Evolutionary conservation across 495 filamentous ascomycete genomes (phyloP).

Genomic region (Penicillium pulvis): DNA sequence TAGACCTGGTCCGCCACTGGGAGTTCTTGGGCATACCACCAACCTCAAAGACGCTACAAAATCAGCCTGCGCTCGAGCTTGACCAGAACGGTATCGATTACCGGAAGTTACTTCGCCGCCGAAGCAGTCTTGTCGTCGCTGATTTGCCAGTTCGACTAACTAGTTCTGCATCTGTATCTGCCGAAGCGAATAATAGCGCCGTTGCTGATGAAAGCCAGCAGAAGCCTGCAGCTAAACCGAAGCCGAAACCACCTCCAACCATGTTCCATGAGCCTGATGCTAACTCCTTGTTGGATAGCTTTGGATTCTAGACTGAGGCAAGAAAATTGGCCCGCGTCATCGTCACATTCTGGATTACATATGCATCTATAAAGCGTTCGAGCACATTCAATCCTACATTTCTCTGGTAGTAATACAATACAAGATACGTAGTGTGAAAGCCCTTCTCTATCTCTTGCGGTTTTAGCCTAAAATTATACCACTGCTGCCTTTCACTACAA

Average conservation of each 20-base stretch:
- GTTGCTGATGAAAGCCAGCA: slow-evolving; percentile 12
- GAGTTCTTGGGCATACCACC: slow-evolving; percentile 65
- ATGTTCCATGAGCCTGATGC: slow-evolving; percentile 90
- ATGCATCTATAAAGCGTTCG: slow-evolving; percentile 15
- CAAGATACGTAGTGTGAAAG: neutral
- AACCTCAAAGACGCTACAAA: slow-evolving; percentile 27
- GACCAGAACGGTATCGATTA: slow-evolving; percentile 58
- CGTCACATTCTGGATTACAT: neutral
- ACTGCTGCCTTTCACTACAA: neutral
- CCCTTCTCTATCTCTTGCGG: too few species aligned
- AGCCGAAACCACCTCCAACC: slow-evolving; percentile 71
- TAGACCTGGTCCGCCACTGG: slow-evolving; percentile 84
- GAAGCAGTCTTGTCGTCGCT: slow-evolving; percentile 78
- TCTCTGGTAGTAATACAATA: too few species aligned
- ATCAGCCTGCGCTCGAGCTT: slow-evolving; percentile 26
- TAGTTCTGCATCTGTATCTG: neutral
- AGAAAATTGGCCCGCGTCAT: neutral
- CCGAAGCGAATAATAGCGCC: slow-evolving; percentile 23
- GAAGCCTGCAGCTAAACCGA: slow-evolving; percentile 49
- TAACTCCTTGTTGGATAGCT: slow-evolving; percentile 77
- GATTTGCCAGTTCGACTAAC: slow-evolving; percentile 60
- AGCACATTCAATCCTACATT: slow-evolving; percentile 2
- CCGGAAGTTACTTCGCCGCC: slow-evolving; percentile 65
- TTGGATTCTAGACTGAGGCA: slow-evolving; percentile 58
- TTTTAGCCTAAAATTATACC: neutral